Evolutionary conservation across 768 basidiomycete genomes (phyloP), one percentile per base, ranked within the genome.

Genomic region (Termitomyces bulborhizus): DNA sequence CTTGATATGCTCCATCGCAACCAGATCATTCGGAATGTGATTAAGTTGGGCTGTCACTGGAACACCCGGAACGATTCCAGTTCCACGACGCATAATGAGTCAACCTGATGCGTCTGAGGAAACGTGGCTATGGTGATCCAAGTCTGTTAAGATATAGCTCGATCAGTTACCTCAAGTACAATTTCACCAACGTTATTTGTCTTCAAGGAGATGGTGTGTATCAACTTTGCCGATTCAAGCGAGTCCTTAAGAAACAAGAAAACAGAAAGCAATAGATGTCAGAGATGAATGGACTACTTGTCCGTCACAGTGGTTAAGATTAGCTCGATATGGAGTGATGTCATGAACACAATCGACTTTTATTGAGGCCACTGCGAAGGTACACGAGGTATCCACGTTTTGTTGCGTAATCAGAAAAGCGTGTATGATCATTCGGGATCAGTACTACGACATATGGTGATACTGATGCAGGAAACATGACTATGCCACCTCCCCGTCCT

Each of bases 401-500:
- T 8, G 39, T 26, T 46, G 44, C 29, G 36, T 29, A 47, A 46
- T 51, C 49, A 40, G 32, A 44, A 37, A 56, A 46, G 44, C 45
- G 37, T 29, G 39, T 7, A 24, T 31, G 42, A 50, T 36, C 43
- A 29, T 37, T 37, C 13, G 12, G 34, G 34, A 34, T 13, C 12
- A 34, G 34, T 13, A 44, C n/a, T 43, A 13, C 5, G 24, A 16
- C 5, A 24, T n/a, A 26, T 16, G 8, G 8, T 1, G 15, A 46
- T 36, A 12, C 24, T 15, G 15, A 37, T 42, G 41, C 7, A 1
- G n/a, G 0, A 36, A 32, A 43, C 15, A 43, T 36, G 7, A 54
- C 46, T 55, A 46, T 46, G 18, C 44, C 15, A 29, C 29, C 16
- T 58, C 57, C 4, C 45, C 40, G 13, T 71, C 70, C 34, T 80